Percentiles rank a stretch among this genome's conserved stretches.
Evolutionary conservation across 352 stramenopile species (phyloP).

Genomic region (Phytophthora tubulina): DNA sequence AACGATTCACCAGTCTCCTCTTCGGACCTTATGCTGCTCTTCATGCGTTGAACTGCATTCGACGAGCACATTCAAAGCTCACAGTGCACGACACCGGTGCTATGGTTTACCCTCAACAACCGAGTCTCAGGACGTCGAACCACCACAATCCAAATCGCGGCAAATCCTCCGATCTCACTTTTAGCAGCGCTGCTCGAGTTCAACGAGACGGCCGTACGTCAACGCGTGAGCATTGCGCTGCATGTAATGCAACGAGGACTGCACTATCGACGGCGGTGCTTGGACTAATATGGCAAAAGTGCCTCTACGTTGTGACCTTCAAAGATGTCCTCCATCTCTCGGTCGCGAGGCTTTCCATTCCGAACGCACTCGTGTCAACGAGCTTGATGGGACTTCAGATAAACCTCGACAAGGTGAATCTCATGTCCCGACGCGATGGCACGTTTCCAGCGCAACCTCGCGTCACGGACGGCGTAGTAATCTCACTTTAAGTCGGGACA

Average conservation of each 20-base stretch:
- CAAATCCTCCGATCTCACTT: constrained; percentile 10
- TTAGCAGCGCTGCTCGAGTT: constrained; percentile 11
- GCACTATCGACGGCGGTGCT: constrained; percentile 30
- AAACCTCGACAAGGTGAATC: too few relatives aligned
- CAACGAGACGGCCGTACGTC: not conserved
- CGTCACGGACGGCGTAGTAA: not conserved
- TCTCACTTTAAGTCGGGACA: constrained; percentile 3
- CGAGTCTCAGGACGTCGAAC: too few relatives aligned
- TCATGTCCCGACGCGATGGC: not conserved
- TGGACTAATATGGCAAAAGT: constrained; percentile 26
- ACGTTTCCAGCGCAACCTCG: constrained; percentile 5
- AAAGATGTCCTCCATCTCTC: constrained; percentile 30
- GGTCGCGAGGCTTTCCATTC: constrained; percentile 33
- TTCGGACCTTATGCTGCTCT: too few relatives aligned
- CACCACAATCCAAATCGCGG: constrained; percentile 15
- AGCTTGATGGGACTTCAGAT: constrained; percentile 23
- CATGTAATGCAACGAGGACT: constrained; percentile 18
- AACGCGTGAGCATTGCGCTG: not conserved
- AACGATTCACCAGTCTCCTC: too few relatives aligned
- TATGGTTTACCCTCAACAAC: too few relatives aligned
- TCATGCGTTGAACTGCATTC: too few relatives aligned
- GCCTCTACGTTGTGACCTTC: constrained; percentile 13
- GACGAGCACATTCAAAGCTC: too few relatives aligned
- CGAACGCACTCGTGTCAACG: constrained; percentile 39
- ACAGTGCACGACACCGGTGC: too few relatives aligned